phyloP scores from a whole-genome alignment of 2,329 filamentous ascomycete genomes.

The Penicillium polonicum region DNA sequence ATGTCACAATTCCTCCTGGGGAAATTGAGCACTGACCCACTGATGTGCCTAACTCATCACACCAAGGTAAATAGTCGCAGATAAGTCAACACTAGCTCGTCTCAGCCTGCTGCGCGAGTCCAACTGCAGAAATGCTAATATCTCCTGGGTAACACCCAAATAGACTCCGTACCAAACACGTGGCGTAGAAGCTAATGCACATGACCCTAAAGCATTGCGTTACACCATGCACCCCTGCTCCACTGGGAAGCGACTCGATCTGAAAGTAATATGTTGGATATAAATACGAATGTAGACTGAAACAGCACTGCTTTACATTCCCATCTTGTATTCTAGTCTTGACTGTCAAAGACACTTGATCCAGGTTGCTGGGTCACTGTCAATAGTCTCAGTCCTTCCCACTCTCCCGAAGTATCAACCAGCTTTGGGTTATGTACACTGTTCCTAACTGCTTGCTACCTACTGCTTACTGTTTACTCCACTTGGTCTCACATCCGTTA shows the following conservation, averaged over 20 bases:
- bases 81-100: constrained; percentile 16
- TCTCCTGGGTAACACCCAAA: neutral
- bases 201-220: neutral
- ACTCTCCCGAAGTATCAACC: neutral
- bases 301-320: neutral
- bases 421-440: neutral
- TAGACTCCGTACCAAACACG: neutral
- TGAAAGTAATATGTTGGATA: neutral
- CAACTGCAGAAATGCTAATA: neutral
- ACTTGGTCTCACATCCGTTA: constrained; percentile 5
- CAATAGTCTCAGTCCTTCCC: neutral
- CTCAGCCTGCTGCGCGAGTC: constrained; percentile 2
- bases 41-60: constrained; percentile 9
- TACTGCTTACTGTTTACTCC: neutral
- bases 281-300: neutral
- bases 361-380: neutral
- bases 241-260: neutral
- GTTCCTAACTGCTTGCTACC: neutral
- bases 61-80: constrained; percentile 18
- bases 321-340: neutral
- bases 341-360: neutral
- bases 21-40: constrained; percentile 26
- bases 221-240: neutral
- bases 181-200: constrained; percentile 1
- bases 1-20: constrained; percentile 24